Evolutionary conservation across 441 rosid species (phyloP), one percentile per base, ranked within the genome.

Genomic region (Brassica hybrid): DNA sequence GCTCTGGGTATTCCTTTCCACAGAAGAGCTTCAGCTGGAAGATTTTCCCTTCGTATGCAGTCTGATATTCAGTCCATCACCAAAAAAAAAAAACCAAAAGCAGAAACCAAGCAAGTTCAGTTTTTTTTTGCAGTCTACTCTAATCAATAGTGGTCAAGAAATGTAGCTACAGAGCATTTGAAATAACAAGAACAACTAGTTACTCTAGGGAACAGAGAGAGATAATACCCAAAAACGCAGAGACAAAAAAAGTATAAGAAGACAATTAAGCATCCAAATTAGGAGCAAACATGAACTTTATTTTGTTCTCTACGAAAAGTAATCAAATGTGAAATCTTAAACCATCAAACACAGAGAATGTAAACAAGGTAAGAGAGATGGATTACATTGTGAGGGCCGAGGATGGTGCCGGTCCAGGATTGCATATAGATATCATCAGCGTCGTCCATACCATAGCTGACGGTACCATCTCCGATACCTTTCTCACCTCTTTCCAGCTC

Each of bases 391-490:
- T 86, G 98, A 73, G 97, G 98, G 64, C 99, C 98, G 23, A 95
- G 91, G 13, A 95, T 84, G 69, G 99, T 95, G 83, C 99, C 99
- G 65, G 98, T 95, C 99, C 99, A 95, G 56, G 99, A 93, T 59
- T 96, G 94, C 99, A 95, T 95, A 84, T 89, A 90, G 57, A 95
- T 91, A 84, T 95, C 99, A 84, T 95, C 99, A 59, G 94, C 97
- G 21, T 95, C 99, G 66, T 95, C 99, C 99, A 94, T 93, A 68
- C 99, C 99, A 78, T 94, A 94, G 88, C 99, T 94, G 27, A 94
- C 98, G n/a, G n/a, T n/a, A n/a, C n/a, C n/a, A n/a, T n/a, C n/a
- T n/a, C n/a, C n/a, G n/a, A n/a, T n/a, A n/a, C n/a, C n/a, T n/a
- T n/a, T n/a, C n/a, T n/a, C n/a, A n/a, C n/a, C n/a, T n/a, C n/a